Conservation (phyloP, 768 basidiomycete species). For the Boletus reticulatus region DNA sequence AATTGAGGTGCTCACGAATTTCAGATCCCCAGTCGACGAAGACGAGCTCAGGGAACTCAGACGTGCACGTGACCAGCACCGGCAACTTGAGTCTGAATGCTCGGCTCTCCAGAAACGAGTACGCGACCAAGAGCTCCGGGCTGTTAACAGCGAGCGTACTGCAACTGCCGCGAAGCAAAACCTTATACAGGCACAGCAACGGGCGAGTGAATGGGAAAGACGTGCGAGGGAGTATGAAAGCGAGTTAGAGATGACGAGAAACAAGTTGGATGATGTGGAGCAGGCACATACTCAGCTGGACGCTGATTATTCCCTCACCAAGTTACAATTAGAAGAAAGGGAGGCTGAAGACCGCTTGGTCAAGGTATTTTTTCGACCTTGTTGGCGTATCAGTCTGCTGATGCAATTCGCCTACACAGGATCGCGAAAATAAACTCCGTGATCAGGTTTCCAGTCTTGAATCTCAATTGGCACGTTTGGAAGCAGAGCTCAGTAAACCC, state of each 20-base stretch:
- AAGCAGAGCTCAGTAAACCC: conserved; percentile 56
- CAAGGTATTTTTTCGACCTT: conserved; percentile 45
- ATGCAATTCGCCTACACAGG: conserved; percentile 39
- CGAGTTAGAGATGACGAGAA: conserved; percentile 56
- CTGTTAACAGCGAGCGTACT: conserved; percentile 58
- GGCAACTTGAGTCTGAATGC: conserved; percentile 65
- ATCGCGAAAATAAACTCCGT: conserved; percentile 65
- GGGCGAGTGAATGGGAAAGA: conserved; percentile 78
- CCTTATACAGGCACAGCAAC: conserved; percentile 72
- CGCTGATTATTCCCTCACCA: conserved; percentile 64
- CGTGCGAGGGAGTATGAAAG: conserved; percentile 69
- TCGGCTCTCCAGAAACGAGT: conserved; percentile 64
- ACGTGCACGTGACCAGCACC: conserved; percentile 56
- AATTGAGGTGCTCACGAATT: conserved; percentile 60
- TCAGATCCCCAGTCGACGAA: conserved; percentile 62
- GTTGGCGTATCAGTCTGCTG: conserved; percentile 1
- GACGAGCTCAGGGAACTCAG: conserved; percentile 74
- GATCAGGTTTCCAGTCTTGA: conserved; percentile 67
- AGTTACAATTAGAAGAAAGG: conserved; percentile 71
- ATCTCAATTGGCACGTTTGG: conserved; percentile 53
- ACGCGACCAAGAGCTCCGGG: conserved; percentile 68
- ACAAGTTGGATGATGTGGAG: conserved; percentile 65
- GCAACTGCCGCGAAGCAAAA: conserved; percentile 57
- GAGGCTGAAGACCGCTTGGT: conserved; percentile 67
- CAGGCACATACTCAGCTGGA: conserved; percentile 64